Conservation (phyloP, 1,284 basidiomycete genomes). For the Austroboletus novae-zelandiae region DNA sequence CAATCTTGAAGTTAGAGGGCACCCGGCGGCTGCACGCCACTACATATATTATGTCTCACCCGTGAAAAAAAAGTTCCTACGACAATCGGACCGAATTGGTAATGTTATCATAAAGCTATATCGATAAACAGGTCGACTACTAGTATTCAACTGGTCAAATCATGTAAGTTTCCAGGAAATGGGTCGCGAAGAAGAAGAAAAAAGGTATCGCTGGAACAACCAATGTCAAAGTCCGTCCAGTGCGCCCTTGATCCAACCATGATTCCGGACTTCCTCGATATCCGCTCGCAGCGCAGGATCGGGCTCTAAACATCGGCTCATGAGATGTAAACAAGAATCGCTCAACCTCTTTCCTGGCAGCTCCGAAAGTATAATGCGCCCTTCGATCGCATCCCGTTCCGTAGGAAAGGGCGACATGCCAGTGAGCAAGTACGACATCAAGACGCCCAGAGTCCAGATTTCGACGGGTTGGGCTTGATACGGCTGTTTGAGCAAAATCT, state of each 20-base stretch:
- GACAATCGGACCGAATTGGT: no score
- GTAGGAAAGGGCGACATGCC: constrained; percentile 84
- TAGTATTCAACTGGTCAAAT: not conserved
- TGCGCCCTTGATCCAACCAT: constrained; percentile 64
- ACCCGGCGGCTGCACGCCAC: no score
- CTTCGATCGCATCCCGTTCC: constrained; percentile 63
- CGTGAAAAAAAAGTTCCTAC: no score
- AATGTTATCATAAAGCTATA: constrained; percentile 1
- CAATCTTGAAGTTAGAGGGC: no score
- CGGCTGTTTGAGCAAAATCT: constrained; percentile 74
- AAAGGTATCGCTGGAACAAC: constrained; percentile 7
- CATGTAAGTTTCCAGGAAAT: constrained; percentile 3
- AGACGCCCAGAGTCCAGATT: constrained; percentile 90
- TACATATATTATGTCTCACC: no score
- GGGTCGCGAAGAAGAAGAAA: not conserved
- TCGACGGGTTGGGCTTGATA: constrained; percentile 81
- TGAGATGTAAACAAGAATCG: constrained; percentile 52
- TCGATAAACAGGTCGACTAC: constrained; percentile 19
- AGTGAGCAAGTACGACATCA: constrained; percentile 83
- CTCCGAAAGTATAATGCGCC: constrained; percentile 45
- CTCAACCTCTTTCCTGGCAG: constrained; percentile 38
- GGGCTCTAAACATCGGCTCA: constrained; percentile 73
- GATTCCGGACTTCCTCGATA: constrained; percentile 69
- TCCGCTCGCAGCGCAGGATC: constrained; percentile 66
- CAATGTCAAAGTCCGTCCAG: constrained; percentile 18